Base-by-base conservation (phyloP, 2,329 filamentous ascomycete species). In the Talaromyces piceae region DNA sequence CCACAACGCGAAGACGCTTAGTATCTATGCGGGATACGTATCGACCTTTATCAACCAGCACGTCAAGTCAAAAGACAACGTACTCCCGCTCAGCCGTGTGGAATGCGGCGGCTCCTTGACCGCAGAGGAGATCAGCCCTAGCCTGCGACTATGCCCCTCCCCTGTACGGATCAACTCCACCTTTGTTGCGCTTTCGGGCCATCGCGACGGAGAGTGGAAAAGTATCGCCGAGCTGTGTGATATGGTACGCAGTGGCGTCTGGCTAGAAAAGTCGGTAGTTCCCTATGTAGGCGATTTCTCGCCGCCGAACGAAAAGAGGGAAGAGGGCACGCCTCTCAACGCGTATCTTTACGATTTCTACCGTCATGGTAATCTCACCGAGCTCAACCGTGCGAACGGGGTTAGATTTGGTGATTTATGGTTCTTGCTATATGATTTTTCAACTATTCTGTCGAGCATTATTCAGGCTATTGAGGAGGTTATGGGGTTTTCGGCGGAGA, bases 231-330 rank as follows among this genome's bases (percentile, higher is more conserved):
- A 90, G 46, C 75, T 91, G 1, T 88, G 85, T 63, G 70, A 72
- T 7, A 84, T 79, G 1, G 77, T 80, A 6, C 80, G 87, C 25
- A 74, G 74, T 5, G 86, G 81, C 0, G 80, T 91, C 1, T 90
- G 88, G 69, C 76, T 91, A 0, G 87, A 91, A 59, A 79, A 87
- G 60, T 77, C 83, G 0, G 82, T 85, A 1, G 80, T 91, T 22
- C 87, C 87, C 0, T 80, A 86, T 61, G 74, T 90, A 4, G 75
- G 76, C 4, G 68, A 88, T 9, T 78, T 78, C 57, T 79, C n/a
- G n/a, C n/a, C n/a, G n/a, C n/a, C n/a, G n/a, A n/a, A n/a, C n/a
- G n/a, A n/a, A n/a, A n/a, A 80, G 0, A 70, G 81, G 23, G 79
- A 84, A 49, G 63, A 67, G 4, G 63, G 70, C 2, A 72, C 75